A percentile compares a stretch with the other conserved stretches of the same genome.
These are phyloP conservation scores for Backusella westeae DNA, from an alignment of 192 early-diverging fungal species.

Conservation along the genomic window DNA sequence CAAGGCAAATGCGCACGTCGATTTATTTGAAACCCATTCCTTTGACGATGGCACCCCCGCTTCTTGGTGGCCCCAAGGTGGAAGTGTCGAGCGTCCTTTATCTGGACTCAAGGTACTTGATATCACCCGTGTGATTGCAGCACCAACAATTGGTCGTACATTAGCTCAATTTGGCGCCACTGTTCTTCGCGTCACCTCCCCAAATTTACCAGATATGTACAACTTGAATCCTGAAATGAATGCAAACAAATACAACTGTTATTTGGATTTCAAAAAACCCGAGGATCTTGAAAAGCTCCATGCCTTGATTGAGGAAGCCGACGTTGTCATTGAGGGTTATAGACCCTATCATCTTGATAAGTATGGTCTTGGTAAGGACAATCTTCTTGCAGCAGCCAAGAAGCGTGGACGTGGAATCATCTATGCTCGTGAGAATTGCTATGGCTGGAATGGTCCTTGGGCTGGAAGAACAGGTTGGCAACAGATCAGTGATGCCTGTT, in stretches of 20 bases:
- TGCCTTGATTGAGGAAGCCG: conserved; percentile 13
- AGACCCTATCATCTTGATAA: conserved; percentile 15
- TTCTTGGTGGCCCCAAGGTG: neutral
- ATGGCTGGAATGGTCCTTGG: conserved; percentile 19
- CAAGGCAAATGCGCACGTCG: neutral
- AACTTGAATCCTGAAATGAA: neutral
- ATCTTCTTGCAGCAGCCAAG: conserved; percentile 6
- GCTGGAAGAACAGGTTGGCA: conserved; percentile 10
- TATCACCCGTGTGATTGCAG: neutral
- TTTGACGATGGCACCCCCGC: neutral
- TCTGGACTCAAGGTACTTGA: neutral
- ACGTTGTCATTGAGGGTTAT: conserved; percentile 11
- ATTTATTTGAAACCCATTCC: neutral
- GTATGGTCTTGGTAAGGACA: conserved; percentile 7
- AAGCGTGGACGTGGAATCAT: conserved; percentile 13
- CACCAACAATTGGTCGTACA: neutral
- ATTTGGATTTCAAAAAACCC: neutral
- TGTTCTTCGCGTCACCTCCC: neutral
- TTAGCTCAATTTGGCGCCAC: neutral
- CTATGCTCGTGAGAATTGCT: conserved; percentile 9
- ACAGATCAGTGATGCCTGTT: conserved; percentile 8
- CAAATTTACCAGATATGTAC: neutral
- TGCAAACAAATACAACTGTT: conserved; percentile 7
- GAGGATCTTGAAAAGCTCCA: neutral
- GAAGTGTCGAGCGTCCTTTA: neutral